phyloP scores from a whole-genome alignment of 805 yeast genomes.

The Pichia sporocuriosa region DNA sequence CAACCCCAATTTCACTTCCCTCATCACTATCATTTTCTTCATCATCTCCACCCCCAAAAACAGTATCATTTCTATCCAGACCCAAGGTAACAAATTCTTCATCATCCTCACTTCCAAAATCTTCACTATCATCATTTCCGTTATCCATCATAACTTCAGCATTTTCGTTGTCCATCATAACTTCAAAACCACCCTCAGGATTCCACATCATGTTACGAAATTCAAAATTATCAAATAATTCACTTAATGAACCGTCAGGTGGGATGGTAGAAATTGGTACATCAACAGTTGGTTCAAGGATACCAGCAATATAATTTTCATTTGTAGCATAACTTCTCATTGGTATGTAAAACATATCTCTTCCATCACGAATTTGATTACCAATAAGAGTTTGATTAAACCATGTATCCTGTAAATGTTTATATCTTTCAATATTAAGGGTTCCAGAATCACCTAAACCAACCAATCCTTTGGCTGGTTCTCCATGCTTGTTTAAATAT shows the following conservation, averaged over 20 bases:
- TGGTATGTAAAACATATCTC: slow-evolving; percentile 2
- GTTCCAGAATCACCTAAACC: slow-evolving; percentile 51
- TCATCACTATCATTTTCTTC: slow-evolving; percentile 9
- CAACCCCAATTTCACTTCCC: not conserved
- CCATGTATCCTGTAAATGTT: slow-evolving; percentile 54
- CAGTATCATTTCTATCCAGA: slow-evolving; percentile 12
- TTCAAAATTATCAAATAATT: too few species aligned
- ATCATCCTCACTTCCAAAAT: too few species aligned
- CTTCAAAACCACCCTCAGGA: too few species aligned
- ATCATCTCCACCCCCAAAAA: not conserved
- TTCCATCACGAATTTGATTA: slow-evolving; percentile 13
- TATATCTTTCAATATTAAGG: slow-evolving; percentile 47
- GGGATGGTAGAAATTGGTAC: slow-evolving; percentile 1
- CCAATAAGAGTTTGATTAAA: slow-evolving; percentile 36
- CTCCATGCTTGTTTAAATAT: slow-evolving; percentile 70
- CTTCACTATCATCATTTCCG: slow-evolving; percentile 20
- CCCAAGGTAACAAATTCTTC: too few species aligned
- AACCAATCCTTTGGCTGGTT: slow-evolving; percentile 50
- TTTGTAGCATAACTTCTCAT: slow-evolving; percentile 7
- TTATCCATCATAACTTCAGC: too few species aligned
- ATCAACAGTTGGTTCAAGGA: slow-evolving; percentile 7
- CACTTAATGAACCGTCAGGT: slow-evolving; percentile 11
- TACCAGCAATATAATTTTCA: slow-evolving; percentile 11
- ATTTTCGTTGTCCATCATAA: too few species aligned
- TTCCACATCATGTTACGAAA: too few species aligned